Evolutionary conservation across 2,329 filamentous ascomycete species (phyloP).

Genomic region (Trichothecium roseum): DNA sequence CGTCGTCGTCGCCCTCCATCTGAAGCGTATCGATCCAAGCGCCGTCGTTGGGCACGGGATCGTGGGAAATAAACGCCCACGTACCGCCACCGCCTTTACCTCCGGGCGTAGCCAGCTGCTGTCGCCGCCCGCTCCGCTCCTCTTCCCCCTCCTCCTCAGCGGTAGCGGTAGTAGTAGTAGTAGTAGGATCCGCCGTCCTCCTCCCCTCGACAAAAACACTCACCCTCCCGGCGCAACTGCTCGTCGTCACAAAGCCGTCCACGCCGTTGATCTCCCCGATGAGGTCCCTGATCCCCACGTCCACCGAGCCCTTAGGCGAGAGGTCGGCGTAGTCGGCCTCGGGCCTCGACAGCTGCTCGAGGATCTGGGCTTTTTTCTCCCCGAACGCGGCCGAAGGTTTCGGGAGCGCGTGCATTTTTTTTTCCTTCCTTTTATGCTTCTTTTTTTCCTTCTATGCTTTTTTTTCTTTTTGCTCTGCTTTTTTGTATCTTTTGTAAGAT

Average conservation of each 20-base stretch:
- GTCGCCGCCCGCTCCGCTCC: too few relatives aligned
- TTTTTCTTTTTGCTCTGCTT: not conserved
- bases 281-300: slow-evolving; percentile 65
- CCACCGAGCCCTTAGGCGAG: slow-evolving; percentile 82
- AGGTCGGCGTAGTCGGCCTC: slow-evolving; percentile 66
- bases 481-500: slow-evolving; percentile 1
- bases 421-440: too few relatives aligned
- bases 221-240: slow-evolving; percentile 80
- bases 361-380: slow-evolving; percentile 60
- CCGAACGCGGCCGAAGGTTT: slow-evolving; percentile 32
- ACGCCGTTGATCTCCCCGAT: slow-evolving; percentile 69
- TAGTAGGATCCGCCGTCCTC: slow-evolving; percentile 25
- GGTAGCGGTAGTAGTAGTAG: too few relatives aligned
- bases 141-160: too few relatives aligned
- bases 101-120: slow-evolving; percentile 53
- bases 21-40: slow-evolving; percentile 20
- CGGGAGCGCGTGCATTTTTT: slow-evolving; percentile 19
- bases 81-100: slow-evolving; percentile 77
- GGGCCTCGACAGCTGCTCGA: slow-evolving; percentile 59
- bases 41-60: slow-evolving; percentile 39
- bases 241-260: slow-evolving; percentile 77
- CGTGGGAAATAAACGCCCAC: slow-evolving; percentile 86
- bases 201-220: slow-evolving; percentile 80
- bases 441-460: too few relatives aligned
- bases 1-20: slow-evolving; percentile 13